phyloP scores from a whole-genome alignment of 192 early-diverging fungal species.

The Gonapodya sp. region DNA sequence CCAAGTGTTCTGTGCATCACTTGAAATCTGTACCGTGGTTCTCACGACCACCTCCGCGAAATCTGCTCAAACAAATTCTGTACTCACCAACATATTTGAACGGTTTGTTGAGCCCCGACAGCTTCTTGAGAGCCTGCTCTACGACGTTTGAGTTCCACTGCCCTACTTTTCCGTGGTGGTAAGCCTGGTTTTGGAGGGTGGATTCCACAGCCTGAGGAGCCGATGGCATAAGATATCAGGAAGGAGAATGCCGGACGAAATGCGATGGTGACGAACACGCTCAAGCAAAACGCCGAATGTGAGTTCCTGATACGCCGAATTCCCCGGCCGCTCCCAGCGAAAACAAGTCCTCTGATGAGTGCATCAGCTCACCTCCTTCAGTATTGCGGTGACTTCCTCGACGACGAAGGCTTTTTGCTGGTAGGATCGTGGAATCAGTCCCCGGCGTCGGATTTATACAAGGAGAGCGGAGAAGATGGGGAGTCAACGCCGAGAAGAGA shows the following conservation, averaged over 20 bases:
- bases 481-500: background rate
- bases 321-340: background rate
- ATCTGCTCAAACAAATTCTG: background rate
- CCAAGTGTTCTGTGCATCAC: background rate
- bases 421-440: background rate
- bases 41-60: background rate
- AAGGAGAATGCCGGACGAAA: background rate
- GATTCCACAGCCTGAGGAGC: constrained; percentile 43
- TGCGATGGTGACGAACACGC: background rate
- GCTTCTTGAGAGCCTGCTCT: constrained; percentile 51
- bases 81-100: constrained; percentile 70
- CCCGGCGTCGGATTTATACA: background rate
- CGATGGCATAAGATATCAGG: background rate
- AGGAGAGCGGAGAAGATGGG: background rate
- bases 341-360: background rate
- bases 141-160: constrained; percentile 69
- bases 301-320: background rate
- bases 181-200: constrained; percentile 56
- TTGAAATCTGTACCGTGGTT: background rate
- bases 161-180: constrained; percentile 62
- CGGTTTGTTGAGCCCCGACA: constrained; percentile 56
- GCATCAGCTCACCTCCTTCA: background rate
- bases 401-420: constrained; percentile 1
- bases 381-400: background rate
- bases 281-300: too few species aligned